Conservation (phyloP, 306 rosid species). For the Vachellia collinsii region DNA sequence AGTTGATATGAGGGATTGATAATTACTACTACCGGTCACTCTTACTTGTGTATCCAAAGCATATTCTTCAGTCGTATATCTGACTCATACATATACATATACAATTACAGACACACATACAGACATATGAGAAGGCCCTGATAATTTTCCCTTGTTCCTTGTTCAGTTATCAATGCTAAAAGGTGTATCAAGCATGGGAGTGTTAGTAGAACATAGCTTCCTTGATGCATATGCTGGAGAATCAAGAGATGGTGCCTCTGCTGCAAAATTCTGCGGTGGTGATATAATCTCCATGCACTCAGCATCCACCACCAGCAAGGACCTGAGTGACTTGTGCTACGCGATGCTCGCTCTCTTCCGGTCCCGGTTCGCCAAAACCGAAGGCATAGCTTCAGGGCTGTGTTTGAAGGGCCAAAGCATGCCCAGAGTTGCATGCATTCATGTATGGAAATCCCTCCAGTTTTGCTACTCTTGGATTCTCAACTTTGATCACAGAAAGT, state of each 20-base stretch:
- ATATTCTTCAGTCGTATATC: too few relatives aligned
- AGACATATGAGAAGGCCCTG: not conserved
- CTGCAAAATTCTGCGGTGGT: constrained; percentile 59
- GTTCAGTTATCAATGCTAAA: constrained; percentile 68
- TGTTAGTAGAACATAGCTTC: constrained; percentile 61
- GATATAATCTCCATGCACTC: constrained; percentile 59
- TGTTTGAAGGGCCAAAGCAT: constrained; percentile 67
- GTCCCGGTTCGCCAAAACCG: constrained; percentile 53
- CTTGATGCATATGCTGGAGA: constrained; percentile 78
- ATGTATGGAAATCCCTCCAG: constrained; percentile 76
- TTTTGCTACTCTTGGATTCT: constrained; percentile 75
- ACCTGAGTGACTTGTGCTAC: constrained; percentile 56
- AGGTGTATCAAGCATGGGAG: constrained; percentile 58
- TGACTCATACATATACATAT: too few relatives aligned
- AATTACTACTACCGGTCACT: too few relatives aligned
- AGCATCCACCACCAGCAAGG: constrained; percentile 35
- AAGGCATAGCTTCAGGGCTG: constrained; percentile 63
- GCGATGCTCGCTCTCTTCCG: constrained; percentile 62
- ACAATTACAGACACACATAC: too few relatives aligned
- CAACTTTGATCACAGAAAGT: constrained; percentile 48
- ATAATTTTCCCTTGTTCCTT: not conserved
- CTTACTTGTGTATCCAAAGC: too few relatives aligned
- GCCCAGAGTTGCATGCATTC: constrained; percentile 55
- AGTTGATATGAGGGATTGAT: too few relatives aligned
- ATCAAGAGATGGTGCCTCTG: constrained; percentile 61